Percentiles rank a stretch among this genome's conserved stretches.
These are phyloP conservation scores for Coemansia sp. DNA, from an alignment of 192 early-diverging fungal species.

Conservation along the genomic window DNA sequence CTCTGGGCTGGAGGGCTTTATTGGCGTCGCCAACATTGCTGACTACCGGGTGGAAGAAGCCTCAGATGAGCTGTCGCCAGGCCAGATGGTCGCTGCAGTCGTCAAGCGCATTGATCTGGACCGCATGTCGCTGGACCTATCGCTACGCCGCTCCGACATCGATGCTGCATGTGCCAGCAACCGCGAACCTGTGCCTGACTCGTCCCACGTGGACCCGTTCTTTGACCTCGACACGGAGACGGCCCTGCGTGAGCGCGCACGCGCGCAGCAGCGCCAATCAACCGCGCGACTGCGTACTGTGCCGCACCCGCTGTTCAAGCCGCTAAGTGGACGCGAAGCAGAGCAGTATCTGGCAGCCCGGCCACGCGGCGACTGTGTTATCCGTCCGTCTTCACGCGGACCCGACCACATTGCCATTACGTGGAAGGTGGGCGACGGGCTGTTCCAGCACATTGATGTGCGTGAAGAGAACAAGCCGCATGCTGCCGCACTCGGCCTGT, in stretches of 20 bases:
- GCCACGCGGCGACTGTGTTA: conserved; percentile 73
- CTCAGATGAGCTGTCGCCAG: conserved; percentile 62
- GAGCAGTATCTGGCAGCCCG: conserved; percentile 66
- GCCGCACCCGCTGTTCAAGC: conserved; percentile 82
- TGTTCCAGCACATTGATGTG: conserved; percentile 85
- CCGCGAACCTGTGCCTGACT: conserved; percentile 30
- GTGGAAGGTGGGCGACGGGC: conserved; percentile 83
- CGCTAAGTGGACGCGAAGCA: conserved; percentile 69
- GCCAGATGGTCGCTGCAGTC: conserved; percentile 69
- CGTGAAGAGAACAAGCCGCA: conserved; percentile 59
- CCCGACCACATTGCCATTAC: conserved; percentile 86
- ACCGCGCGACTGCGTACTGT: conserved; percentile 60
- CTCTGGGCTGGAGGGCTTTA: conserved; percentile 82
- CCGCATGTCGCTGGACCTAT: conserved; percentile 72
- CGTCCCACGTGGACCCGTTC: conserved; percentile 51
- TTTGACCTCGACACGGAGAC: conserved; percentile 61
- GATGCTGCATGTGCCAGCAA: conserved; percentile 41
- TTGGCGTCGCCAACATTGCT: conserved; percentile 61
- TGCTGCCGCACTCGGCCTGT: conserved; percentile 67
- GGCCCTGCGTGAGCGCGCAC: conserved; percentile 37
- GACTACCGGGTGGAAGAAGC: conserved; percentile 60
- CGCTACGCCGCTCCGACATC: conserved; percentile 62
- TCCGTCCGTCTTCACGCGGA: conserved; percentile 89
- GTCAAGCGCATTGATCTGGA: conserved; percentile 81
- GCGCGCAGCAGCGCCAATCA: conserved; percentile 28